Conservation (phyloP, 768 basidiomycete species). For the Bullera alba region DNA sequence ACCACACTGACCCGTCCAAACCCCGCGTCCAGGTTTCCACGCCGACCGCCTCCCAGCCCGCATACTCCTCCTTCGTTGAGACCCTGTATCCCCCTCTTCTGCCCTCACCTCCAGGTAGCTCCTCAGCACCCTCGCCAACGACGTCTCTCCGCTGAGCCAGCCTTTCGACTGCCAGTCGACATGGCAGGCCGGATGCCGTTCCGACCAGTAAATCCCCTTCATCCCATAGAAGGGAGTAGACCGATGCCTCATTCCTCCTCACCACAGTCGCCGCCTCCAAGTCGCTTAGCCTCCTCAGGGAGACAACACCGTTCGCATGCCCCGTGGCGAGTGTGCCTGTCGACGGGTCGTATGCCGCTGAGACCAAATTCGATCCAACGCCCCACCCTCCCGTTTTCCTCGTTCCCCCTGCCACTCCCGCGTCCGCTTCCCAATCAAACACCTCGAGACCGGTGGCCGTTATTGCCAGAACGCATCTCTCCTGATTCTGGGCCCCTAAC, state of each 20-base stretch:
- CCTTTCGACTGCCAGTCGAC: slow-evolving; percentile 1
- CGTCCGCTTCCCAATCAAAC: slow-evolving; percentile 3
- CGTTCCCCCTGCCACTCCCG: not conserved
- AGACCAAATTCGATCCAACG: not conserved
- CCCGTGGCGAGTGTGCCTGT: not conserved
- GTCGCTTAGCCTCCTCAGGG: not conserved
- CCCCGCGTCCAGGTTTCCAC: slow-evolving; percentile 29
- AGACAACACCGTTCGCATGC: slow-evolving; percentile 41
- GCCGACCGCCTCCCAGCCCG: slow-evolving; percentile 42
- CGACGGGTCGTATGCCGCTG: not conserved
- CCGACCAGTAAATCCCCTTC: slow-evolving; percentile 21
- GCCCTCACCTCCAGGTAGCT: no score
- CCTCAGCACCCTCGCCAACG: slow-evolving; percentile 34
- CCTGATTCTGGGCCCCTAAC: slow-evolving; percentile 8
- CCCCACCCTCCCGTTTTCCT: not conserved
- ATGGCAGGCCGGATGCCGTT: slow-evolving; percentile 29
- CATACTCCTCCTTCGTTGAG: slow-evolving; percentile 32
- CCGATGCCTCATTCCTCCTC: slow-evolving; percentile 52
- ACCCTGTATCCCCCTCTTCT: slow-evolving; percentile 18
- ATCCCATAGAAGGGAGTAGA: slow-evolving; percentile 56
- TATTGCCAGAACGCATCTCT: slow-evolving; percentile 7
- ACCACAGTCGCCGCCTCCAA: slow-evolving; percentile 65
- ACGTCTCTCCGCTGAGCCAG: slow-evolving; percentile 32
- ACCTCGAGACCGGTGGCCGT: slow-evolving; percentile 17
- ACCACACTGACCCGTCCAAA: slow-evolving; percentile 28